A percentile compares a stretch with the other conserved stretches of the same genome.
These are phyloP conservation scores for Lophium mytilinum DNA, from an alignment of 495 filamentous ascomycete species.

Conservation along the genomic window DNA sequence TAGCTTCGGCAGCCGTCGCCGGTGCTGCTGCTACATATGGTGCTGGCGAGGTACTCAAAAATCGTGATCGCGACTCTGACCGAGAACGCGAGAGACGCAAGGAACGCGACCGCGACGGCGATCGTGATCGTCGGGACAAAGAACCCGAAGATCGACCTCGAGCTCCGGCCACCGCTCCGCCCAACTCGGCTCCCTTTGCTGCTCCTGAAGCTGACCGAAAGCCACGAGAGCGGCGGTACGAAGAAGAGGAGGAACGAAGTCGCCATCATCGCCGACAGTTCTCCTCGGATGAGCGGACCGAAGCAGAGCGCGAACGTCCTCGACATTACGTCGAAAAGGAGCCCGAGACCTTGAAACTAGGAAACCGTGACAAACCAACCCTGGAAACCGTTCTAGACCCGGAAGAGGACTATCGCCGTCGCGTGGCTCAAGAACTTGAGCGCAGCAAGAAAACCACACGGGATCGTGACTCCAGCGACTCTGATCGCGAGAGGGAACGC, in stretches of 20 bases:
- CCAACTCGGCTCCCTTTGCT: neutral
- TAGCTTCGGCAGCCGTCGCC: slow-evolving; percentile 8
- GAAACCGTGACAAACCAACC: neutral
- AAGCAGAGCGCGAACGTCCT: slow-evolving; percentile 6
- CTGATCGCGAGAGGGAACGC: slow-evolving; percentile 12
- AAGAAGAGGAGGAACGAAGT: slow-evolving; percentile 15
- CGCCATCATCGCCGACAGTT: slow-evolving; percentile 1
- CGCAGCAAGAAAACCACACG: slow-evolving; percentile 6
- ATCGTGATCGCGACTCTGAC: neutral
- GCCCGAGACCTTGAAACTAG: slow-evolving; percentile 21
- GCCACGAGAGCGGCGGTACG: slow-evolving; percentile 10
- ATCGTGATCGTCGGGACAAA: slow-evolving; percentile 10
- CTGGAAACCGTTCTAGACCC: slow-evolving; percentile 25
- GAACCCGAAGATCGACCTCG: neutral
- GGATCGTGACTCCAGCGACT: slow-evolving; percentile 6
- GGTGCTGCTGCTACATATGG: slow-evolving; percentile 15
- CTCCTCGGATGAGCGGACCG: slow-evolving; percentile 17
- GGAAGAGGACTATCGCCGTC: slow-evolving; percentile 36
- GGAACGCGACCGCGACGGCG: slow-evolving; percentile 4
- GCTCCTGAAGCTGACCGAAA: slow-evolving; percentile 2
- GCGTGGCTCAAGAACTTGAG: slow-evolving; percentile 29
- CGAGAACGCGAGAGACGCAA: slow-evolving; percentile 1
- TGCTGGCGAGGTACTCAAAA: slow-evolving; percentile 9
- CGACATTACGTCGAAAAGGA: slow-evolving; percentile 24
- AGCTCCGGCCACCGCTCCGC: neutral